A percentile compares a stretch with the other conserved stretches of the same genome.
Evolutionary conservation across 805 yeast species (phyloP).

Genomic region (Wickerhamomyces tratensis): DNA sequence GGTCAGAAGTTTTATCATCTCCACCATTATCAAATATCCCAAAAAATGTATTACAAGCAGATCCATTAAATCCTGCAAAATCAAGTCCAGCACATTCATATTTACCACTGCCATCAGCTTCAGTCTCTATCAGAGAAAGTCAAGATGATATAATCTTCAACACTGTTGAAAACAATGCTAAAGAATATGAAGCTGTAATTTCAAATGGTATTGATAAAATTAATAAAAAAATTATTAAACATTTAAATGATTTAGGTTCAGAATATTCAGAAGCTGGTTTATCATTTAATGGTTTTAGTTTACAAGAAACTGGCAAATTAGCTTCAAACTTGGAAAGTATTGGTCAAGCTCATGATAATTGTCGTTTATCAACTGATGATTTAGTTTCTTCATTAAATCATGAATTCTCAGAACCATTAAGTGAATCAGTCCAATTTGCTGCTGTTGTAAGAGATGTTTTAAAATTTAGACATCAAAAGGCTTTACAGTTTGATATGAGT

Average conservation of each 20-base stretch:
- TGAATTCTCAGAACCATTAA: slow-evolving; percentile 57
- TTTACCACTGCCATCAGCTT: slow-evolving; percentile 48
- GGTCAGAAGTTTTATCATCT: slow-evolving; percentile 65
- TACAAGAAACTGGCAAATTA: slow-evolving; percentile 32
- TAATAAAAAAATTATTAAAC: slow-evolving; percentile 42
- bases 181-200: slow-evolving; percentile 35
- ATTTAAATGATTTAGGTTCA: slow-evolving; percentile 40
- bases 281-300: slow-evolving; percentile 46
- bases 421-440: slow-evolving; percentile 62
- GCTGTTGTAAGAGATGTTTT: slow-evolving; percentile 42
- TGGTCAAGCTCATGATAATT: slow-evolving; percentile 79
- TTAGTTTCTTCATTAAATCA: slow-evolving; percentile 44
- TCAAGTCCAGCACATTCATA: slow-evolving; percentile 51
- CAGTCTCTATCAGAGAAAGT: slow-evolving; percentile 10
- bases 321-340: slow-evolving; percentile 60
- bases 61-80: slow-evolving; percentile 50
- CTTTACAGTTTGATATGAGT: slow-evolving; percentile 35
- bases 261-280: slow-evolving; percentile 72
- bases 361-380: slow-evolving; percentile 39
- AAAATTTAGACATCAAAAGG: slow-evolving; percentile 43
- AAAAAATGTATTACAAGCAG: slow-evolving; percentile 41
- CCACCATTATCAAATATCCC: slow-evolving; percentile 49
- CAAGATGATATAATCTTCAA: slow-evolving; percentile 30
- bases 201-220: slow-evolving; percentile 43
- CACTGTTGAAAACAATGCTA: slow-evolving; percentile 31